These are phyloP conservation scores for Aspergillus steynii DNA, from an alignment of 495 filamentous ascomycete genomes.

Conservation along the genomic window DNA sequence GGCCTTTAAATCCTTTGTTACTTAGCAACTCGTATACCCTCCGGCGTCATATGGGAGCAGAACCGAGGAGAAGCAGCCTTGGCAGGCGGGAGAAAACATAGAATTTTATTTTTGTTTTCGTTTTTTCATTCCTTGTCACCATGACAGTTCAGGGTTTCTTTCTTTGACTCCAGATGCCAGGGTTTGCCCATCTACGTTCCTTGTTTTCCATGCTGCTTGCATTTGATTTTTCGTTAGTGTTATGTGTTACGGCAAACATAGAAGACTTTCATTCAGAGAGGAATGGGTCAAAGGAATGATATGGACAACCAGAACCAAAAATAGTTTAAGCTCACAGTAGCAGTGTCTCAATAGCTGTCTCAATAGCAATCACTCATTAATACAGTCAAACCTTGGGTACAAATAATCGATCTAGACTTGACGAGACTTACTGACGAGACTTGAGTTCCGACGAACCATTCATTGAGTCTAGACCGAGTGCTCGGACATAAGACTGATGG, in stretches of 20 bases:
- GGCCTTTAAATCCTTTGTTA: slow-evolving; percentile 44
- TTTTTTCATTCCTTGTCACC: slow-evolving; percentile 21
- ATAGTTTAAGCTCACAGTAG: too few relatives aligned
- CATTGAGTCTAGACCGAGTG: too few relatives aligned
- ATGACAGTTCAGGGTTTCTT: slow-evolving; percentile 20
- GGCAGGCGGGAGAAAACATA: slow-evolving; percentile 41
- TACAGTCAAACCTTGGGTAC: too few relatives aligned
- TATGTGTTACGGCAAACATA: slow-evolving; percentile 36
- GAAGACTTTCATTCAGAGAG: slow-evolving; percentile 16
- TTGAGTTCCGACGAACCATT: too few relatives aligned
- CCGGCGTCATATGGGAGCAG: slow-evolving; percentile 46
- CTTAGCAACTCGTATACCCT: slow-evolving; percentile 52
- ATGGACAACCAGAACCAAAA: neutral
- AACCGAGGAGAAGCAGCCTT: slow-evolving; percentile 41
- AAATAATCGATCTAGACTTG: too few relatives aligned
- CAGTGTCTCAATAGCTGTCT: too few relatives aligned
- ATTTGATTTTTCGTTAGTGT: slow-evolving; percentile 25
- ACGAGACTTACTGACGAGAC: too few relatives aligned
- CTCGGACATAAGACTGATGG: too few relatives aligned
- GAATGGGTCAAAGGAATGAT: slow-evolving; percentile 16
- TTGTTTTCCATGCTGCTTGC: slow-evolving; percentile 18
- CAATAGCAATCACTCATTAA: too few relatives aligned
- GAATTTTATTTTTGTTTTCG: slow-evolving; percentile 20
- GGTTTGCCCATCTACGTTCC: slow-evolving; percentile 26
- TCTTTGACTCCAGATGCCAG: slow-evolving; percentile 20